Evolutionary conservation across 2,329 filamentous ascomycete genomes (phyloP), one percentile per base, ranked within the genome.

Genomic region (Lecanicillium sp.): DNA sequence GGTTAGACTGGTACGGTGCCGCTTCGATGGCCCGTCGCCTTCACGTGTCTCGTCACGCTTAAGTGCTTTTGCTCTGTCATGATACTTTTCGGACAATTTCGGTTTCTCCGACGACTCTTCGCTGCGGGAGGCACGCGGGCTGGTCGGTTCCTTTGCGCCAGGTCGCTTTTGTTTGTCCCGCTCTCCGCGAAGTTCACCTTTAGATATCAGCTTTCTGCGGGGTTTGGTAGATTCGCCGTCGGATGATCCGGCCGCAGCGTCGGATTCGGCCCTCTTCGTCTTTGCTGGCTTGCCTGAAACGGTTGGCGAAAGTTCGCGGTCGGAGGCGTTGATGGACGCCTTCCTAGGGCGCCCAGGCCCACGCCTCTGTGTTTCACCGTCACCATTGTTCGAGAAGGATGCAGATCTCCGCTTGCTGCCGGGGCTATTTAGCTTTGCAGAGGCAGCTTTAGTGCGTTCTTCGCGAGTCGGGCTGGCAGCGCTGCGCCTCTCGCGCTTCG

Each of bases 11-110:
- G 66, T 65, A 19, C 78, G 68, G 48, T 74, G 73, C 30, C 78
- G 65, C 54, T 81, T 82, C n/a, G 64, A 55, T 6, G 72, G 60
- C 37, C 59, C 62, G 18, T 80, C 77, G 12, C 68, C 65, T 43
- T 81, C 77, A 37, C 68, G 69, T 4, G 75, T 77, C 45, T 78
- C 74, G 44, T 81, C 76, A 41, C 75, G 66, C 52, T 77, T 81
- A 11, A 80, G 55, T 14, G 74, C 71, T 49, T 79, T 77, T 17
- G 76, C 72, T 37, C 74, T 66, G 45, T 79, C 75, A 40, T 76
- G 72, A 40, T 76, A 72, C 42, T 71, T 77, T 44, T 79, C 74
- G 2, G 66, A 65, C 29, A 58, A 45, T 40, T 68, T 66, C 15
- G 61, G 47, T 51, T 72, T 74, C 14, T 78, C 74, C 8, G 54